Evolutionary conservation across 2,329 filamentous ascomycete species (phyloP), one percentile per base, ranked within the genome.

Genomic region (Fusarium dlaminii): DNA sequence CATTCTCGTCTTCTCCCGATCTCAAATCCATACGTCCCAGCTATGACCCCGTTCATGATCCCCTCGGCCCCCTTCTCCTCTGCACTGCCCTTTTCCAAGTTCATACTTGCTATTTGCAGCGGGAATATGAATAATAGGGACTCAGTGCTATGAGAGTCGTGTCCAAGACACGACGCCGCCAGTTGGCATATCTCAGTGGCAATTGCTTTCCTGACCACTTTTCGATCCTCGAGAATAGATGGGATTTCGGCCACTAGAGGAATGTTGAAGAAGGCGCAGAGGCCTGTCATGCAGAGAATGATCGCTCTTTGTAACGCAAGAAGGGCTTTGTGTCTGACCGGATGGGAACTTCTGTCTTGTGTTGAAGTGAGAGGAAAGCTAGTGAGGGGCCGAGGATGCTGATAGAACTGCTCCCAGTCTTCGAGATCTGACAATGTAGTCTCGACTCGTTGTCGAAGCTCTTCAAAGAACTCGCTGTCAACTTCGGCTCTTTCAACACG

Each of bases 21-120:
- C 54, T 70, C 68, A 32, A 71, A 71, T 1, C 67, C 67, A 51
- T 70, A 43, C 0, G 22, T 56, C 6, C 54, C 68, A 24, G 68
- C 68, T 51, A 70, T 70, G 20, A 60, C 52, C 5, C 39, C 37
- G 6, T 66, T 71, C 68, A 70, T 71, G n/a, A 61, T 34, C 15
- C 42, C 24, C 6, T 70, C 67, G 4, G 67, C 67, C 9, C 36
- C 14, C 7, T n/a, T 71, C 24, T 66, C 61, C 24, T 71, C 68
- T 3, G 12, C 11, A 6, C 67, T 67, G 2, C 54, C 67, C 3
- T 3, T 20, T 2, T 42, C 32, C 4, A 70, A 48, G 32, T 71
- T 71, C 54, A 70, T 71, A 18, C 48, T 67, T 0, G 68, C 61
- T 29, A 70, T 61, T 11, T 70, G 68, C 0, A 70, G 7, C 0